Percentiles rank a stretch among this genome's conserved stretches.
Conservation (phyloP, 164 flowering plant species). For the Aristolochia fimbriata region DNA sequence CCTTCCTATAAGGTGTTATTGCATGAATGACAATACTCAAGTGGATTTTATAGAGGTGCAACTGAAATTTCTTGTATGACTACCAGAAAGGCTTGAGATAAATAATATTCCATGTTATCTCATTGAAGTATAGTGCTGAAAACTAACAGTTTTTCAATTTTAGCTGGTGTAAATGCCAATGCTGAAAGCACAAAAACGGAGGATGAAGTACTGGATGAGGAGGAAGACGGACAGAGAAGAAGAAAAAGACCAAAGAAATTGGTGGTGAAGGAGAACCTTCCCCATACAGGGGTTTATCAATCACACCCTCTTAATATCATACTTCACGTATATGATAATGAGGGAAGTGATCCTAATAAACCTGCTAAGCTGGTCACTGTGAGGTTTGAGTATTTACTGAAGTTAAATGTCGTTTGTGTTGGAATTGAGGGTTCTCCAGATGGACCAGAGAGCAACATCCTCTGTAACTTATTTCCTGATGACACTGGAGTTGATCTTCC, state of each 20-base stretch:
- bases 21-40: too few species aligned
- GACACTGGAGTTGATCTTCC: conserved; percentile 92
- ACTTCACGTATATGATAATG: conserved; percentile 73
- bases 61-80: too few species aligned
- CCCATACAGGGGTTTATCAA: conserved; percentile 55
- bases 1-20: too few species aligned
- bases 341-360: conserved; percentile 34
- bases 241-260: conserved; percentile 82
- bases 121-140: too few species aligned
- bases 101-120: too few species aligned
- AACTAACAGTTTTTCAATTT: not conserved
- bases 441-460: conserved; percentile 46
- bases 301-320: conserved; percentile 74
- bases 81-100: too few species aligned
- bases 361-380: conserved; percentile 54
- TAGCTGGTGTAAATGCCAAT: conserved; percentile 34
- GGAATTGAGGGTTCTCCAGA: conserved; percentile 73
- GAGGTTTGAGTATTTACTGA: conserved; percentile 75
- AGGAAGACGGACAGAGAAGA: conserved; percentile 94
- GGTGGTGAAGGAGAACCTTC: conserved; percentile 49
- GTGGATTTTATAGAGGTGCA: too few species aligned
- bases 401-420: conserved; percentile 81
- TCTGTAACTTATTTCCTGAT: conserved; percentile 90
- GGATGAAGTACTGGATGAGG: conserved; percentile 79
- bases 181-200: conserved; percentile 52